These are phyloP conservation scores for Fusarium bactridioides DNA, from an alignment of 2,329 filamentous ascomycete species.

Conservation along the genomic window DNA sequence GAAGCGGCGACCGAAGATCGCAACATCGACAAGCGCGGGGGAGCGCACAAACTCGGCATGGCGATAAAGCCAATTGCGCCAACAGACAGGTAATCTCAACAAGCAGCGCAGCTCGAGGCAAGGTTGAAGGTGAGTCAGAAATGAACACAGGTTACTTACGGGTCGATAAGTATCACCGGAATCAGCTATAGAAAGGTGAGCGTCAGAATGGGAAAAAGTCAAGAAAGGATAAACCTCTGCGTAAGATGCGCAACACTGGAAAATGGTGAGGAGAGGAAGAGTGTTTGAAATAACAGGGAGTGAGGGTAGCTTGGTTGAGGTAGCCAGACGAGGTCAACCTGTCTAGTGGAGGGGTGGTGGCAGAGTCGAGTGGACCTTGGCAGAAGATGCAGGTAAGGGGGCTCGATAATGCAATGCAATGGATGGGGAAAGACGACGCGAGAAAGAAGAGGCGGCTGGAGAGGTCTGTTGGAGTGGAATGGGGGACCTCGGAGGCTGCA, in stretches of 20 bases:
- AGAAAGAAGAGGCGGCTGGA: constrained; percentile 42
- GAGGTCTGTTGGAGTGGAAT: constrained; percentile 43
- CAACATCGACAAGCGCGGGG: constrained; percentile 32
- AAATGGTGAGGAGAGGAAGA: constrained; percentile 39
- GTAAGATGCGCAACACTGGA: constrained; percentile 36
- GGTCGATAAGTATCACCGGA: constrained; percentile 68
- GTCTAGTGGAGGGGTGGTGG: constrained; percentile 48
- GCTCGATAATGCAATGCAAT: constrained; percentile 46
- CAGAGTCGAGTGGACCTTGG: constrained; percentile 54
- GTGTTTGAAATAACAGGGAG: constrained; percentile 47
- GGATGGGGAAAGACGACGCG: constrained; percentile 44
- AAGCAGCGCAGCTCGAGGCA: constrained; percentile 3
- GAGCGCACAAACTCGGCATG: constrained; percentile 29
- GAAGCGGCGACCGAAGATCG: constrained; percentile 18
- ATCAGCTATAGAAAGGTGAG: constrained; percentile 61
- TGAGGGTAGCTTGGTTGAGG: constrained; percentile 41
- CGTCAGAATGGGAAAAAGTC: constrained; percentile 35
- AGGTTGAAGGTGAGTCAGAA: constrained; percentile 14
- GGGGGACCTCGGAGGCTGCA: constrained; percentile 45
- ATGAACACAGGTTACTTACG: constrained; percentile 53
- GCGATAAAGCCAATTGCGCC: constrained; percentile 26
- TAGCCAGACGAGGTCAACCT: constrained; percentile 33
- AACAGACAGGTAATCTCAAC: neutral
- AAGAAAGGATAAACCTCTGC: constrained; percentile 36
- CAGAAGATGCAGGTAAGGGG: constrained; percentile 57